phyloP scores from a whole-genome alignment of 140 eudicot species.

The Stevia rebaudiana region DNA sequence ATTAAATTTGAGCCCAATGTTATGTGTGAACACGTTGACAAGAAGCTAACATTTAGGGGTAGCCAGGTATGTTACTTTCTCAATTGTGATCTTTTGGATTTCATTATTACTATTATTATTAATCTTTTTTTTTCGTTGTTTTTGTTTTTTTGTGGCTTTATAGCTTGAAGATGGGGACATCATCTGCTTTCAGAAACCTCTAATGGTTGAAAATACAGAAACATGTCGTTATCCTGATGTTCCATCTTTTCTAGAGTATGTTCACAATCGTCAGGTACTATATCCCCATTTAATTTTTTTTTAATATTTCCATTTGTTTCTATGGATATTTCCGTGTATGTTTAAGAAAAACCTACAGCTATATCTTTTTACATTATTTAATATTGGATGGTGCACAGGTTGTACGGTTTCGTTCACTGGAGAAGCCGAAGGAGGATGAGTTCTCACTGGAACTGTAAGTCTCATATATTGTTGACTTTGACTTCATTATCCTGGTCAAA shows the following conservation, averaged over 20 bases:
- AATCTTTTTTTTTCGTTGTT: neutral
- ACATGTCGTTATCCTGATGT: slow-evolving; percentile 61
- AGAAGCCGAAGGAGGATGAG: slow-evolving; percentile 82
- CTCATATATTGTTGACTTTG: neutral
- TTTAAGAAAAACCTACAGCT: neutral
- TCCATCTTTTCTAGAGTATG: slow-evolving; percentile 71
- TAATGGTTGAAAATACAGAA: slow-evolving; percentile 31
- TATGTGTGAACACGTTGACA: slow-evolving; percentile 68
- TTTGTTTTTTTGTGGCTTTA: slow-evolving; percentile 5
- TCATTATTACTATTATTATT: neutral
- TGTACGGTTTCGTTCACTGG: slow-evolving; percentile 67
- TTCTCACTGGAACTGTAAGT: slow-evolving; percentile 70
- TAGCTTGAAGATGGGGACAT: slow-evolving; percentile 93
- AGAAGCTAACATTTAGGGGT: slow-evolving; percentile 48
- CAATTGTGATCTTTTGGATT: slow-evolving; percentile 1
- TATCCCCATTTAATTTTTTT: neutral
- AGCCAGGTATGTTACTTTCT: slow-evolving; percentile 48
- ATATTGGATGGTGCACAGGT: slow-evolving; percentile 40
- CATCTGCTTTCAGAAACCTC: slow-evolving; percentile 74
- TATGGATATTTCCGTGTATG: neutral
- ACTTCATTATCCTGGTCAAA: slow-evolving; percentile 5
- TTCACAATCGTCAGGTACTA: slow-evolving; percentile 70
- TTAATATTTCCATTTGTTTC: neutral
- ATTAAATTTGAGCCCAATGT: slow-evolving; percentile 65
- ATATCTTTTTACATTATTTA: slow-evolving; percentile 12